Evolutionary conservation across 768 basidiomycete species (phyloP), one percentile per base, ranked within the genome.

Genomic region (Gautieria morchelliformis): DNA sequence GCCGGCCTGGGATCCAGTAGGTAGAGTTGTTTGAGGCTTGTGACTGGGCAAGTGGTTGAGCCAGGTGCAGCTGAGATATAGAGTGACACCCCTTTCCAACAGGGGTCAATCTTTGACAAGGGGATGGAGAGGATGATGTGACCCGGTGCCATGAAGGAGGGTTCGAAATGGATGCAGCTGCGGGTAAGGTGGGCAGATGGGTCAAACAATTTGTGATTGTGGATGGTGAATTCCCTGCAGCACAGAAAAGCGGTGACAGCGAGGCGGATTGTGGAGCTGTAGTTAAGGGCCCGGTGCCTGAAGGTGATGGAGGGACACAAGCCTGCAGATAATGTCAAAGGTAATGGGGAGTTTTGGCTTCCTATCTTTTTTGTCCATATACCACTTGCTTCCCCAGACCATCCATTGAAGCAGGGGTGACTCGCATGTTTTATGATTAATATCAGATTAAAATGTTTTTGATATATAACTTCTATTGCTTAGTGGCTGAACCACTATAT

Each of bases 281-380:
- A 48, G 46, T 48, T 48, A 11, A 48, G 10, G 46, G 22, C 14
- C 12, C 14, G 46, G 22, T 12, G 10, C 14, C 12, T 12, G 22
- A 11, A 12, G 46, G 46, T 48, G 60, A 5, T 41, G 48, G 35
- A 57, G 37, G 39, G 17, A 22, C 15, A 63, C 17, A 40, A 66
- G 27, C 15, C 32, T 30, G 24, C 17, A 41, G 32, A 66, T 63
- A 60, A 66, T 61, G 42, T 52, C 46, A 35, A 62, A 60, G 15
- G 68, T 69, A 55, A 69, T 69, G 10, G 67, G 68, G 24, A 63
- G 65, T 47, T 63, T 63, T 5, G 62, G 69, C 12, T 64, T 64
- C 4, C 63, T 65, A 3, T 60, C 62, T 4, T 50, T 32, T 19
- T 68, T 63, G n/a, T n/a, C n/a, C n/a, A n/a, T n/a, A n/a, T n/a